Percentiles rank a stretch among this genome's conserved stretches.
Conservation (phyloP, 2,329 filamentous ascomycete species). For the Cordyceps cateniannulata region DNA sequence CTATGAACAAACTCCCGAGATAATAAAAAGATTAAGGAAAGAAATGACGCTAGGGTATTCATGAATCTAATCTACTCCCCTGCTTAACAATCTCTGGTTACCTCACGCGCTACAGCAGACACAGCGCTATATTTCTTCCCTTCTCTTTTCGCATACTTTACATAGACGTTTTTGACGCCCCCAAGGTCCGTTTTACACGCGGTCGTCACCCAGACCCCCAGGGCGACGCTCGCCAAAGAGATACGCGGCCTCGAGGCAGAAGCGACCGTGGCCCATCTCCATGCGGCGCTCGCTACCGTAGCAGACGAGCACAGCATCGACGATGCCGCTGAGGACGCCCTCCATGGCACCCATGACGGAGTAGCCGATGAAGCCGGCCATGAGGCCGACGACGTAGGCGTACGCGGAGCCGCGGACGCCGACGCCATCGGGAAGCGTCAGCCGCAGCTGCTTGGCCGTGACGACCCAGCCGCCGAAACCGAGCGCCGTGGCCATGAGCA, state of each 20-base stretch:
- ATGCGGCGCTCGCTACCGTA: conserved; percentile 83
- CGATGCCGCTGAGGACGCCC: conserved; percentile 76
- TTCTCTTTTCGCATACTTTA: background rate
- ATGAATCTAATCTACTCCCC: background rate
- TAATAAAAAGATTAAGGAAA: background rate
- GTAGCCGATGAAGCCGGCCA: conserved; percentile 93
- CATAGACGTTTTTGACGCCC: background rate
- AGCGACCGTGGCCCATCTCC: conserved; percentile 61
- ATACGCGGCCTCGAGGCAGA: conserved; percentile 86
- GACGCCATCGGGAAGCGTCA: conserved; percentile 47
- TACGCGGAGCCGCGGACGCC: conserved; percentile 76
- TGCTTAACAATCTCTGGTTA: background rate
- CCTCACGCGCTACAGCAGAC: background rate
- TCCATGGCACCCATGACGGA: conserved; percentile 88
- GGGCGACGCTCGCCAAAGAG: conserved; percentile 66
- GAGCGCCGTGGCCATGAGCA: conserved; percentile 83
- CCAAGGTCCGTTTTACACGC: background rate
- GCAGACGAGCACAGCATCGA: conserved; percentile 85
- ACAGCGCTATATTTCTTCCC: background rate
- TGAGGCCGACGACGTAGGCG: conserved; percentile 86
- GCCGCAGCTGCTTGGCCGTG: conserved; percentile 70
- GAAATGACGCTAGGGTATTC: background rate
- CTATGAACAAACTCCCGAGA: no score
- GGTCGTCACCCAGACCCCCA: conserved; percentile 20
- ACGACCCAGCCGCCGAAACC: conserved; percentile 97